A percentile compares a stretch with the other conserved stretches of the same genome.
Conservation (phyloP, 345 rosid genomes). For the Sisymbrium irio region DNA sequence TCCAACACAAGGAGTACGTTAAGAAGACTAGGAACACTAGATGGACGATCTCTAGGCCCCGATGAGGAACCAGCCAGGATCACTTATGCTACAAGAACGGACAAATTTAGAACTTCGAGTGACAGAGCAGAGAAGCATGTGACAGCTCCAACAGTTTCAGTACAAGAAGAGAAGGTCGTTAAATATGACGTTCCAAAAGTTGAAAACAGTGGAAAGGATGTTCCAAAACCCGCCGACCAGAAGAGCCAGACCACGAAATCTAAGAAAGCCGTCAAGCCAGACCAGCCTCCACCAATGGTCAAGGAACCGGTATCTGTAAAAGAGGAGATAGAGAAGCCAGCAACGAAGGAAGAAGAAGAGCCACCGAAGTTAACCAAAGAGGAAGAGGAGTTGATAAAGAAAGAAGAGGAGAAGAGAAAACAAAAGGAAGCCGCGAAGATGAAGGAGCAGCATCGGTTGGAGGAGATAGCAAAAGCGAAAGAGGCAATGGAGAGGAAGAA, state of each 20-base stretch:
- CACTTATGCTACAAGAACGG: constrained; percentile 37
- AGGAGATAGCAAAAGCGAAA: constrained; percentile 73
- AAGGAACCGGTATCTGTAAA: constrained; percentile 36
- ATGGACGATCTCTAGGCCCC: constrained; percentile 86
- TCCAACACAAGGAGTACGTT: constrained; percentile 59
- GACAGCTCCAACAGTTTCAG: constrained; percentile 29
- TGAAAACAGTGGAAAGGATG: constrained; percentile 31
- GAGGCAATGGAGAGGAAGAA: constrained; percentile 83
- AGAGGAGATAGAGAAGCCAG: constrained; percentile 44
- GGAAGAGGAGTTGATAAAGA: constrained; percentile 72
- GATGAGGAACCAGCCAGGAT: constrained; percentile 62
- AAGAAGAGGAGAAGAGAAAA: constrained; percentile 69
- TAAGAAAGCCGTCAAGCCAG: constrained; percentile 41
- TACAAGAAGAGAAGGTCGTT: constrained; percentile 34
- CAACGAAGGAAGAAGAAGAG: constrained; percentile 44
- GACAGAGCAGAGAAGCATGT: constrained; percentile 34
- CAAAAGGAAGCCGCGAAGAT: constrained; percentile 58
- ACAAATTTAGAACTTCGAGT: constrained; percentile 38
- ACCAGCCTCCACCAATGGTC: constrained; percentile 27
- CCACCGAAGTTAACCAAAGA: constrained; percentile 52
- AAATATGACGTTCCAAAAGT: constrained; percentile 37
- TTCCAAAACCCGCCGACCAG: constrained; percentile 39
- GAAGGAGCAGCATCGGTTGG: constrained; percentile 63
- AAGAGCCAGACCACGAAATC: constrained; percentile 43
- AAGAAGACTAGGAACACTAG: constrained; percentile 69